Percentiles rank a stretch among this genome's conserved stretches.
phyloP scores from a whole-genome alignment of 495 filamentous ascomycete species.

The Xylaria acuta region DNA sequence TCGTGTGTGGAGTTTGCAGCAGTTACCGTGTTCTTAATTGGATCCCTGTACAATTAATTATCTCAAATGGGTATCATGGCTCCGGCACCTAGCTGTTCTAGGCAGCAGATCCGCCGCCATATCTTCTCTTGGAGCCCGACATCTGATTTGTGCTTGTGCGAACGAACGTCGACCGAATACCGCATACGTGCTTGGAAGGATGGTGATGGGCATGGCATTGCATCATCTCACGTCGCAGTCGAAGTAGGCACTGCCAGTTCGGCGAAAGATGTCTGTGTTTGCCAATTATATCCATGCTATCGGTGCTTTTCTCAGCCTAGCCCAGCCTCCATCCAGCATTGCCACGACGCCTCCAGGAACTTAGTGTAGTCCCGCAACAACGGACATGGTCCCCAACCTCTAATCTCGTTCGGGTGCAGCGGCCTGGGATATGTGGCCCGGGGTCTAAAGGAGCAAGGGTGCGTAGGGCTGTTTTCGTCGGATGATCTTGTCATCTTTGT shows the following conservation, averaged over 20 bases:
- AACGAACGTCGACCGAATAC: not conserved
- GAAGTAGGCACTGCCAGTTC: not conserved
- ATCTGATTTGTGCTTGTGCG: constrained; percentile 25
- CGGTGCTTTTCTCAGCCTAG: constrained; percentile 13
- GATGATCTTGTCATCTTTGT: constrained; percentile 13
- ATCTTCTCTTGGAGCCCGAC: not conserved
- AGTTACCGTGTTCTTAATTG: not conserved
- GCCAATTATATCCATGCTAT: constrained; percentile 19
- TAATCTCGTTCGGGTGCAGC: constrained; percentile 16
- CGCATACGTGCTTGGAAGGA: not conserved
- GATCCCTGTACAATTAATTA: not conserved
- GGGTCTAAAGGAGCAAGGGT: constrained; percentile 21
- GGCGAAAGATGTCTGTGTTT: not conserved
- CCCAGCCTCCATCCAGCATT: constrained; percentile 9
- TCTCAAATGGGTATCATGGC: not conserved
- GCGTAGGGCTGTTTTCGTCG: constrained; percentile 25
- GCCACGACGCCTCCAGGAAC: constrained; percentile 23
- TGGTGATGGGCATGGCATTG: not conserved
- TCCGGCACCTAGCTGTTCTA: constrained; percentile 14
- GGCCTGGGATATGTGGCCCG: not conserved
- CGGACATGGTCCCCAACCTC: constrained; percentile 14
- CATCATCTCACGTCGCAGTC: constrained; percentile 6
- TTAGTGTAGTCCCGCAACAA: constrained; percentile 2
- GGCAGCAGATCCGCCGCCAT: constrained; percentile 12
- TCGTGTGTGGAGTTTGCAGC: not conserved